Percentiles rank a stretch among this genome's conserved stretches.
These are phyloP conservation scores for Croton setiger DNA, from an alignment of 441 rosid genomes.

Conservation along the genomic window DNA sequence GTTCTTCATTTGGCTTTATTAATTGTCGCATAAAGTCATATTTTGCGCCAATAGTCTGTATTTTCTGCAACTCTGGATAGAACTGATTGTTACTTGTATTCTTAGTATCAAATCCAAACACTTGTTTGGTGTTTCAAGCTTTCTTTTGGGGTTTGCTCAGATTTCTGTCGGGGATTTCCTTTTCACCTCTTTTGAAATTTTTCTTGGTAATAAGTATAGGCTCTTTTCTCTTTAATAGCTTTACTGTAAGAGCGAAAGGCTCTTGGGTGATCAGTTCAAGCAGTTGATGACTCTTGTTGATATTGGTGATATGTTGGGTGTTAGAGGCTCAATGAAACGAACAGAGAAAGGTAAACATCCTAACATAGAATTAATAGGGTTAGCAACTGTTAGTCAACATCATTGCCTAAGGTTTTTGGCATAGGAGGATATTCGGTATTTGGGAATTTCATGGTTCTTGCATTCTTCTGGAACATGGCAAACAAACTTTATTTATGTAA, in stretches of 20 bases:
- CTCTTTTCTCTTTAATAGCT: too few species aligned
- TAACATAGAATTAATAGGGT: neutral
- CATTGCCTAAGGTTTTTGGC: neutral
- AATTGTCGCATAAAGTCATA: too few species aligned
- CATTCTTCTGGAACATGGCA: neutral
- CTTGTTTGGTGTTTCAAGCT: neutral
- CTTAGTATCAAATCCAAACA: neutral
- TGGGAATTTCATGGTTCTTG: neutral
- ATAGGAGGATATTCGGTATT: neutral
- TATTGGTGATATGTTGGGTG: slow-evolving; percentile 92
- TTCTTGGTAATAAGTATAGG: neutral
- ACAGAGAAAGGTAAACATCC: slow-evolving; percentile 72
- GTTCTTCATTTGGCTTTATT: neutral
- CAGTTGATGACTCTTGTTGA: slow-evolving; percentile 74
- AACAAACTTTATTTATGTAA: slow-evolving; percentile 11
- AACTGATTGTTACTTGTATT: neutral
- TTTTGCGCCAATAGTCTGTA: neutral
- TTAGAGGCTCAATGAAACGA: slow-evolving; percentile 81
- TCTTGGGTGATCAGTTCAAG: slow-evolving; percentile 66
- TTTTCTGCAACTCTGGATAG: neutral
- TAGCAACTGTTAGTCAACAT: neutral
- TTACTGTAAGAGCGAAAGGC: slow-evolving; percentile 85
- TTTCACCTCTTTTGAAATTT: neutral
- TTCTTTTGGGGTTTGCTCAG: too few species aligned
- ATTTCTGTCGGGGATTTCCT: too few species aligned